Evolutionary conservation across 176 grass and related monocot genomes (phyloP).

Genomic region (Zea mays): DNA sequence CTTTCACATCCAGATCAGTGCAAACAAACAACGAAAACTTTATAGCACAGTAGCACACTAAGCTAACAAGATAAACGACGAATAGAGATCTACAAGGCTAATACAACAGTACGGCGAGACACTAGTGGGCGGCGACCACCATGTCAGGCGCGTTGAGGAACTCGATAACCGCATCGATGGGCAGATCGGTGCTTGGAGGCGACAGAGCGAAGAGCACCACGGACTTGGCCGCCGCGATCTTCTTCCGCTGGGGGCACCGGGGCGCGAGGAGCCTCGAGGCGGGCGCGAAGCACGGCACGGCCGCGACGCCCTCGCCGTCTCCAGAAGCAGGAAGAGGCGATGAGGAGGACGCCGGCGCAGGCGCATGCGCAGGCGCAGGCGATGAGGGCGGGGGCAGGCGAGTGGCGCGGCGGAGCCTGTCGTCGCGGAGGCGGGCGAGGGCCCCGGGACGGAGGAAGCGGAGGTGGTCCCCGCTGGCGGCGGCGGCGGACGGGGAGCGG

Average conservation of each 20-base stretch:
- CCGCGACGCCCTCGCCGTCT: background rate
- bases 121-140: constrained; percentile 71
- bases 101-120: constrained; percentile 7
- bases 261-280: constrained; percentile 35
- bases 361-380: background rate
- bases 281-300: constrained; percentile 44
- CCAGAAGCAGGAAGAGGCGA: background rate
- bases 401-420: constrained; percentile 35
- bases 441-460: constrained; percentile 76
- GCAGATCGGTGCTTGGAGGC: constrained; percentile 31
- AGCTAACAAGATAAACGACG: background rate
- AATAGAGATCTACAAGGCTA: constrained; percentile 41
- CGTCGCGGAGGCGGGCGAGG: constrained; percentile 67
- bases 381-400: constrained; percentile 29
- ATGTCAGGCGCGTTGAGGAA: constrained; percentile 50
- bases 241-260: constrained; percentile 61
- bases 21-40: constrained; percentile 25
- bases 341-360: background rate
- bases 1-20: constrained; percentile 43
- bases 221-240: constrained; percentile 52
- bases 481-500: constrained; percentile 12
- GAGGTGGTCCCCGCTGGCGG: constrained; percentile 46
- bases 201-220: constrained; percentile 50
- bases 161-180: constrained; percentile 44
- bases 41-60: constrained; percentile 3